Evolutionary conservation across 148 eudicot species (phyloP).

Genomic region (Nepenthes mirabilis): DNA sequence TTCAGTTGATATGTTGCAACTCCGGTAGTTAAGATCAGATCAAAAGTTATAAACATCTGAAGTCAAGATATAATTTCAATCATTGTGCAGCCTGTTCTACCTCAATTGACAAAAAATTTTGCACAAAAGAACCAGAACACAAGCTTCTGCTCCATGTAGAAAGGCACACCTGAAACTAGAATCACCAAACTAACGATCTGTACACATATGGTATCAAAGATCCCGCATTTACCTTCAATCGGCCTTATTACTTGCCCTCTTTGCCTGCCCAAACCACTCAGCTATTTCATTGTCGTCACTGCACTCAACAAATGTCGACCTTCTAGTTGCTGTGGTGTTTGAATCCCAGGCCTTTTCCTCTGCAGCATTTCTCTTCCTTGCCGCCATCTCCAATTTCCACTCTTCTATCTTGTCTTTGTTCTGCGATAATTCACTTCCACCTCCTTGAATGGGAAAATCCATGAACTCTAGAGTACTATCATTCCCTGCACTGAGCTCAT

Average conservation of each 20-base stretch:
- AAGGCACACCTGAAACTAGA: too few relatives aligned
- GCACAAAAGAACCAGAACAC: too few relatives aligned
- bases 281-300: constrained; percentile 24
- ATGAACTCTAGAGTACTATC: constrained; percentile 6
- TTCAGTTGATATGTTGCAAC: too few relatives aligned
- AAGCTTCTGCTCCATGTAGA: too few relatives aligned
- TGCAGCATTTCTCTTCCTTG: constrained; percentile 4
- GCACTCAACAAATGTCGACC: constrained; percentile 7
- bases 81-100: too few relatives aligned
- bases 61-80: too few relatives aligned
- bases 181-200: too few relatives aligned
- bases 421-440: constrained; percentile 20
- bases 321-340: constrained; percentile 2
- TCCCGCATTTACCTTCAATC: neutral
- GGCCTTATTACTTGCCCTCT: neutral
- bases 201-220: too few relatives aligned
- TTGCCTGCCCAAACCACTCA: constrained; percentile 26
- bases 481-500: constrained; percentile 1
- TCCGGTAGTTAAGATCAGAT: too few relatives aligned
- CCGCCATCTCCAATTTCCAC: constrained; percentile 22
- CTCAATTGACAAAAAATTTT: too few relatives aligned
- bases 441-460: constrained; percentile 28
- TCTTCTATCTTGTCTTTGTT: constrained; percentile 13
- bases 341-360: constrained; percentile 8
- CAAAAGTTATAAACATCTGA: too few relatives aligned